Base-by-base conservation (phyloP, 129 eudicot genomes). In the Calendula officinalis region DNA sequence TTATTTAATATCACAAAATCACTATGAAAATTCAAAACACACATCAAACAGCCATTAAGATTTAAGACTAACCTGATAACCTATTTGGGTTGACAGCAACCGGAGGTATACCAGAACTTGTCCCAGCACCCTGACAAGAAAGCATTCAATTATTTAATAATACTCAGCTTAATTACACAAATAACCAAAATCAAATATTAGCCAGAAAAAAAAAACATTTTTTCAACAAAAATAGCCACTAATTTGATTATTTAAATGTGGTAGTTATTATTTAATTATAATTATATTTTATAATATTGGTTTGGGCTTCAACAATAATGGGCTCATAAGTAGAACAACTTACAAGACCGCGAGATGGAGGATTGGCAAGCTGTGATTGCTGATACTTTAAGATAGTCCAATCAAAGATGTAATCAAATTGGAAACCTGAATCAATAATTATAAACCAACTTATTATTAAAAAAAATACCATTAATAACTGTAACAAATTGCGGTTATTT, bases 381-480 rank as follows among this genome's bases (percentile, higher is more conserved):
- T 92, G 96, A 67, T 88, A 92, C 72, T 92, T 92, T 82, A 92
- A 67, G 22, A 92, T 92, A 60, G 99, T 92, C 99, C 99, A 92
- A 79, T 92, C 99, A 64, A 92, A 92, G 56, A 88, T 80, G 64
- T 92, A 88, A 81, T 92, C 99, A 81, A 88, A 92, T 72, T 92
- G 99, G 76, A 92, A 92, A 34, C 99, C 98, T 92, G 85, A 40
- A 67, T 48, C 71, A 43, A 45, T 45, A 49, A 58, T 22, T 22
- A 5, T 16, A 5, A 6, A 60, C 7, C 27, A 34, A 58, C 5
- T 10, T 34, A 36, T 39, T 37, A 11, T 15, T 16, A 22, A 22
- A 22, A n/a, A 22, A 22, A 22, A 22, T 22, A 22, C 30, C 30
- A 22, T 22, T 22, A 22, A 22, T 22, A 22, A 22, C 30, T 22